Evolutionary conservation across 2,329 filamentous ascomycete species (phyloP).

Genomic region (Neonectria coccinea): DNA sequence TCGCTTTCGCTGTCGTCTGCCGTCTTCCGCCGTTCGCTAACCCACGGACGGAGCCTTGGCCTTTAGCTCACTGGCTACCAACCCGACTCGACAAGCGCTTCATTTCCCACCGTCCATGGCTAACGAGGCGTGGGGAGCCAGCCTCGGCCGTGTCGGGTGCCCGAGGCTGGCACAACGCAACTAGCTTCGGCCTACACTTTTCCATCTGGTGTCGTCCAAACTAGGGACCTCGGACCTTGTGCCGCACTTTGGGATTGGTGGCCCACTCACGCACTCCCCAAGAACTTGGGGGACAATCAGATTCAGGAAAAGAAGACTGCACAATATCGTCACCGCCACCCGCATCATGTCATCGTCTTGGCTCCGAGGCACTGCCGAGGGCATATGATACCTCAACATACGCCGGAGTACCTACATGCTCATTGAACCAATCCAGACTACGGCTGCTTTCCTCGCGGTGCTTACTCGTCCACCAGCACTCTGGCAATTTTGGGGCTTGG

Average conservation of each 20-base stretch:
- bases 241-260: constrained; percentile 6
- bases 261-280: constrained; percentile 3
- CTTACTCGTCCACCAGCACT: constrained; percentile 16
- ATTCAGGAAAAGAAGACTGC: constrained; percentile 36
- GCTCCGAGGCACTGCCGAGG: constrained; percentile 44
- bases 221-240: constrained; percentile 2
- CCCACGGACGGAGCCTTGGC: constrained; percentile 26
- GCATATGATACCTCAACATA: constrained; percentile 39
- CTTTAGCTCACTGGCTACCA: constrained; percentile 27
- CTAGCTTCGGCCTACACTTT: constrained; percentile 5
- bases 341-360: constrained; percentile 27
- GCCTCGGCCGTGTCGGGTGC: constrained; percentile 38
- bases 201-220: background rate
- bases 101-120: constrained; percentile 44
- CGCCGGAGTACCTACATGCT: constrained; percentile 20
- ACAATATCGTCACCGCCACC: constrained; percentile 32
- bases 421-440: constrained; percentile 25
- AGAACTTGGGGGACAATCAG: constrained; percentile 16
- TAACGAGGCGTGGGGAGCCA: constrained; percentile 39
- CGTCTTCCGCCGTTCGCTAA: constrained; percentile 23
- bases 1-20: constrained; percentile 29
- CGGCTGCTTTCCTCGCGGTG: constrained; percentile 13
- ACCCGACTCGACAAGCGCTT: constrained; percentile 34
- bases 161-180: constrained; percentile 30
- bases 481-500: constrained; percentile 13